phyloP scores from a whole-genome alignment of 1,284 basidiomycete genomes.

The Ganoderma lingzhi region DNA sequence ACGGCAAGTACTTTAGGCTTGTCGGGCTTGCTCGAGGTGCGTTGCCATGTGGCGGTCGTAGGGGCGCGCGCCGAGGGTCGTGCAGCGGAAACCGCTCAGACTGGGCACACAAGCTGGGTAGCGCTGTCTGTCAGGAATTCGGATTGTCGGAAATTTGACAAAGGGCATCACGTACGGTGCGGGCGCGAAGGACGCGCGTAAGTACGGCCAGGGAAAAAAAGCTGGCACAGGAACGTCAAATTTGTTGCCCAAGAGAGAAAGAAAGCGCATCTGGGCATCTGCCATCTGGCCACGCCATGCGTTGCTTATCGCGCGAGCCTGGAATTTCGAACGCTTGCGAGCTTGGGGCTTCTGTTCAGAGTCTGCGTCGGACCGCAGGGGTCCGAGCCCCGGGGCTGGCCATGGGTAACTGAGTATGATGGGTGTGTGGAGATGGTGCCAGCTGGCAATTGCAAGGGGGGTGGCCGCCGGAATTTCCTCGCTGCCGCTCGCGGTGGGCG shows the following conservation, averaged over 20 bases:
- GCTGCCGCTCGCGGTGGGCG: not conserved
- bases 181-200: too few relatives aligned
- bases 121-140: too few relatives aligned
- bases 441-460: not conserved
- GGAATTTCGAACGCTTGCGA: too few relatives aligned
- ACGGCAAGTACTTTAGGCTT: not conserved
- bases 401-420: not conserved
- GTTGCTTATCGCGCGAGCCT: not conserved
- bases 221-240: constrained; percentile 1
- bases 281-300: not conserved
- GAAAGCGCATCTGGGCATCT: not conserved
- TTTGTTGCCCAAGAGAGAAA: not conserved
- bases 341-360: not conserved
- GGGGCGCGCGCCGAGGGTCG: not conserved
- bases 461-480: constrained; percentile 2
- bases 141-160: not conserved
- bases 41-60: not conserved
- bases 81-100: not conserved
- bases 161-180: not conserved
- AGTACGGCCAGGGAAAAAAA: not conserved
- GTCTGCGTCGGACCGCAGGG: not conserved
- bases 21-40: not conserved
- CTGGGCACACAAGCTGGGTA: too few relatives aligned
- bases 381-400: not conserved
- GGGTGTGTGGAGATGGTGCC: not conserved